Evolutionary conservation across 176 grass and related monocot species (phyloP), one percentile per base, ranked within the genome.

Genomic region (Oryza nivara): DNA sequence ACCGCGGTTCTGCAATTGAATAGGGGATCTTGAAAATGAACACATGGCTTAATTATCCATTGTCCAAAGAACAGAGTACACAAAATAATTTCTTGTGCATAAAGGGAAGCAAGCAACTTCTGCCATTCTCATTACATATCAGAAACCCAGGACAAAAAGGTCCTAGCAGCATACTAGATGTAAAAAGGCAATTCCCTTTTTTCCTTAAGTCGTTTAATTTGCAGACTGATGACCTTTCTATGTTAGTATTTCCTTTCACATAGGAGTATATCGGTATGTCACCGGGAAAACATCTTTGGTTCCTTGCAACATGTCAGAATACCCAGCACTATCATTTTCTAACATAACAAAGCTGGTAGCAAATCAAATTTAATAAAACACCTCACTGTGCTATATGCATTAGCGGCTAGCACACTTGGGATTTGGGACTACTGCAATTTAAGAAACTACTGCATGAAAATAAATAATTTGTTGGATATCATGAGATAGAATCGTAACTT

Each of bases 81-180:
- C 9, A 56, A 67, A 38, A 48, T 13, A 25, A 32, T 38, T 78
- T 30, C 13, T 48, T 36, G 25, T 25, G 23, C 51, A 16, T n/a
- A 16, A 58, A 45, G 12, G 3, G 26, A 51, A 68, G 11, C 11
- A 54, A 51, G 8, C 54, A 83, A 54, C 49, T 67, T 25, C 34
- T 54, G 5, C 20, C 76, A 60, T 61, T 70, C 71, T 70, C 71
- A 73, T 7, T 12, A 9, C 36, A 49, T 26, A 36, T 69, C 71
- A 26, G 15, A 73, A 80, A 80, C 9, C 41, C 1, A 3, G 17
- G n/a, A 52, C 26, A 20, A 86, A 20, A 86, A 32, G 67, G 67
- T 79, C 19, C 19, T 67, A 47, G 51, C 9, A 78, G 51, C 75
- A 72, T 72, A 20, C 28, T 49, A 65, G 40, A 65, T 23, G 9